Evolutionary conservation across 179 eudicot genomes (phyloP), one percentile per base, ranked within the genome.

Genomic region (Spergularia azorica): DNA sequence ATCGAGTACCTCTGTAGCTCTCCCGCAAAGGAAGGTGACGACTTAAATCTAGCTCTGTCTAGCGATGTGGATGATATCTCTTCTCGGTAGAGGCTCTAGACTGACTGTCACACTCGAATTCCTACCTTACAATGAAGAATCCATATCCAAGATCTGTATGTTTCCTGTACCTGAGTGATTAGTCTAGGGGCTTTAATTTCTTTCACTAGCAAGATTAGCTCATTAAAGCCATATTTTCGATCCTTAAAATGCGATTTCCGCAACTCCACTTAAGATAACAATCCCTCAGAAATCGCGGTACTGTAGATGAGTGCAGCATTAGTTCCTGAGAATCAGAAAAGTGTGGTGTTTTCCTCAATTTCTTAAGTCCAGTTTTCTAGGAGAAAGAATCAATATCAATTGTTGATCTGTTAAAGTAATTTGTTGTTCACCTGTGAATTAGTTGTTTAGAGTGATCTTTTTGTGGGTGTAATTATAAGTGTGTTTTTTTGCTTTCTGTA

Each of bases 391-490:
- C 32, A 26, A 26, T 26, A 26, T 26, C 32, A 26, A 26, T 43
- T 4, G 48, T 43, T 43, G 48, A 43, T 43, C 48, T 43, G 11
- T 26, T 56, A 56, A 62, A 26, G 32, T 26, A 26, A 63, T 66
- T 65, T 72, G 64, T 39, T 60, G 41, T 6, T 17, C 36, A 66
- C 73, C 54, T 79, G 77, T 79, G 81, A 79, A 72, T 65, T 60
- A 55, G 77, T 63, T 78, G 72, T 43, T 57, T 57, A 73, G 81
- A 72, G 64, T 66, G 72, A 50, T 38, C 58, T 18, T 51, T 60
- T 58, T 67, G 77, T 68, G 66, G 78, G 62, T 79, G 82, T 79
- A 79, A 74, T 79, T 79, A 79, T 79, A 18, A 74, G 59, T 12
- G 32, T 51, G 80, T n/a, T n/a, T 26, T 26, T 26, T 26, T 26